Base-by-base conservation (phyloP, 75 land plant genomes). In the Pinus tabuliformis region DNA sequence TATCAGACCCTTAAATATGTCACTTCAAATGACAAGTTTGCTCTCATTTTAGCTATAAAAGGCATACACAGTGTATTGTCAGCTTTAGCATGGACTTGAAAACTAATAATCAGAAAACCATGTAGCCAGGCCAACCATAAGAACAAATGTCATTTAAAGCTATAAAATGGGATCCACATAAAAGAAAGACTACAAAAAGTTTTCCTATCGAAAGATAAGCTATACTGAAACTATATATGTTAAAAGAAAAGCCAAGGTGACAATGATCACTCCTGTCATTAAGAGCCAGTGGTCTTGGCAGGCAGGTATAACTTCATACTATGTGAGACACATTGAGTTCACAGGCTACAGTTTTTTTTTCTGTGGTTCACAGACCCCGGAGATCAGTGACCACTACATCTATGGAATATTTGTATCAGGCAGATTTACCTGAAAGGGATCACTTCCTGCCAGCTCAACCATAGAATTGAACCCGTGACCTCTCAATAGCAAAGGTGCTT, bases 101-200 rank as follows among this genome's bases (percentile, higher is more conserved):
- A 12, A 60, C 73, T 28, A 57, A 30, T 73, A 57, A 57, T 58
- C 22, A 49, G 57, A 6, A 73, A 73, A 16, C 30, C 74, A 64
- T 13, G 17, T 64, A 36, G 37, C 39, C 33, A 17, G 17, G 18
- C 20, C 68, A 16, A 42, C 7, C 68, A 64, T 64, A 36, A 33
- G 68, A 36, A 64, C 18, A 15, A 36, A 64, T 17, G n/a, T 14
- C 42, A 16, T 36, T 64, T 18, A 64, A 64, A 64, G 68, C 28
- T 15, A 9, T 64, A 64, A 16, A 33, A 36, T 17, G n/a, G 11
- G 22, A 68, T 68, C n/a, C 42, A 68, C 28, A 24, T 36, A 9
- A 39, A 68, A 42, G 49, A 68, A 68, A 6, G 52, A 11, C 13
- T 68, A 39, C 13, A 42, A 42, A n/a, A 1, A 42, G 72, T 12